These are phyloP conservation scores for Daedalea quercina DNA, from an alignment of 768 basidiomycete genomes.

Conservation along the genomic window DNA sequence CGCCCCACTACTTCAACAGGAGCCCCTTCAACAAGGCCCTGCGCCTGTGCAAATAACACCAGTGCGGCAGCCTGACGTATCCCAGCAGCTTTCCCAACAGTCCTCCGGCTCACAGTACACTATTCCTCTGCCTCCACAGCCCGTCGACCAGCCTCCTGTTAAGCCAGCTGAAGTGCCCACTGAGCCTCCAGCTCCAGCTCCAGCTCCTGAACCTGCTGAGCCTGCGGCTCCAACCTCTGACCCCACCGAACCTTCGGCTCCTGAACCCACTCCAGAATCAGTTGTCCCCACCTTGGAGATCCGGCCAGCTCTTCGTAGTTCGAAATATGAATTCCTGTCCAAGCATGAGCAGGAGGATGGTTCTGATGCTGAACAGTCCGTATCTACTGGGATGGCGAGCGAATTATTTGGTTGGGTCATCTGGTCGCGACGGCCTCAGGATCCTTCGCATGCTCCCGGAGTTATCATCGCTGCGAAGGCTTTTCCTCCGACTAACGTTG, in stretches of 20 bases:
- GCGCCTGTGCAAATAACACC: neutral
- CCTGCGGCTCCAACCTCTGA: too few species aligned
- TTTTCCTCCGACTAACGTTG: conserved; percentile 51
- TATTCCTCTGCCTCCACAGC: neutral
- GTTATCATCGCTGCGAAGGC: conserved; percentile 66
- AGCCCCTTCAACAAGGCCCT: conserved; percentile 1
- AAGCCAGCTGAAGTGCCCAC: neutral
- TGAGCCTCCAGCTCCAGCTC: neutral
- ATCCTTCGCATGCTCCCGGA: conserved; percentile 59
- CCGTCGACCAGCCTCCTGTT: neutral
- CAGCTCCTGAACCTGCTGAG: too few species aligned
- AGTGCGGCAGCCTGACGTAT: neutral
- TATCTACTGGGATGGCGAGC: neutral
- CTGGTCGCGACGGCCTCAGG: conserved; percentile 64
- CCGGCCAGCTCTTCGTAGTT: too few species aligned
- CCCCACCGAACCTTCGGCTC: neutral
- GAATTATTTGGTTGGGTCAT: conserved; percentile 42
- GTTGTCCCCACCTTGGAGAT: too few species aligned
- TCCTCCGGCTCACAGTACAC: neutral
- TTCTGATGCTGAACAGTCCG: neutral
- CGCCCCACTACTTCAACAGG: conserved; percentile 6
- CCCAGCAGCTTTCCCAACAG: neutral
- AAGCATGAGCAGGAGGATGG: too few species aligned
- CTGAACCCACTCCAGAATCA: neutral
- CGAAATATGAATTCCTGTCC: too few species aligned